Evolutionary conservation across 148 eudicot species (phyloP).

Genomic region (Dianthus caryophyllus): DNA sequence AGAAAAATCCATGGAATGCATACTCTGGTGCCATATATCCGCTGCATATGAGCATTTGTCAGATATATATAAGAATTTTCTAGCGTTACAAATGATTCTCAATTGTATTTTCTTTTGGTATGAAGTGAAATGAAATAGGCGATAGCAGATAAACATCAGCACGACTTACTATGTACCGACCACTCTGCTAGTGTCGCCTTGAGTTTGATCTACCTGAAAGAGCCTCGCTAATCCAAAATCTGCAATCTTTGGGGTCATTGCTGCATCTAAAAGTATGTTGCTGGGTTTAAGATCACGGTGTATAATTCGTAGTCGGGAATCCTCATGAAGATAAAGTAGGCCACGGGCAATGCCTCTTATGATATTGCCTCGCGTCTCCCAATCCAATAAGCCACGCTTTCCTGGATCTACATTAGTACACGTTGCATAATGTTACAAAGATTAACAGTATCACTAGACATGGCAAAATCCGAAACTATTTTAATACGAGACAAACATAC

Average conservation of each 20-base stretch:
- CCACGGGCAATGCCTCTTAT: conserved; percentile 34
- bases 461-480: too few species aligned
- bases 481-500: background rate
- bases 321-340: conserved; percentile 34
- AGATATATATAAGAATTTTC: background rate
- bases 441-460: background rate
- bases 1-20: conserved; percentile 37
- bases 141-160: background rate
- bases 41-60: conserved; percentile 20
- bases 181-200: conserved; percentile 29
- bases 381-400: conserved; percentile 24
- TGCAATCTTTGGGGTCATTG: conserved; percentile 36
- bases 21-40: conserved; percentile 70
- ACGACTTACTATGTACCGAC: conserved; percentile 47
- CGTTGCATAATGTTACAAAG: background rate
- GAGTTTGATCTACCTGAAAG: conserved; percentile 33
- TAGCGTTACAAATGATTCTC: background rate
- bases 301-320: conserved; percentile 25
- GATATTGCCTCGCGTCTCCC: conserved; percentile 34
- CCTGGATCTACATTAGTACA: conserved; percentile 19
- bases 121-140: background rate
- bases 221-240: conserved; percentile 40
- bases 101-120: too few species aligned
- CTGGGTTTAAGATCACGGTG: conserved; percentile 36
- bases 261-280: conserved; percentile 33